These are phyloP conservation scores for Melastoma malabathricum DNA, from an alignment of 345 rosid species.

Conservation along the genomic window DNA sequence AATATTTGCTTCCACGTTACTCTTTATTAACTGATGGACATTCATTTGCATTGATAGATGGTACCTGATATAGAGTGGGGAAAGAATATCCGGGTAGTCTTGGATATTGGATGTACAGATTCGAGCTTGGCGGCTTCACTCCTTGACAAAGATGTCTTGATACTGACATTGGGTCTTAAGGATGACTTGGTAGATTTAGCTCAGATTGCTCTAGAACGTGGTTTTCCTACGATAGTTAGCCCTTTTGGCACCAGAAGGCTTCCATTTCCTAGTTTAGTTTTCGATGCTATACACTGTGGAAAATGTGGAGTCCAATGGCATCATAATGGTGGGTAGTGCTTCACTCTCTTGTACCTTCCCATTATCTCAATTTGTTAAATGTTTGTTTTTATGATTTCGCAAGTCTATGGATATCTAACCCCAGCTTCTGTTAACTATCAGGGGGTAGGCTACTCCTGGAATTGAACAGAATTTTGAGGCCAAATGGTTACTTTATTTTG, in stretches of 20 bases:
- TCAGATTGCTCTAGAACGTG: conserved; percentile 79
- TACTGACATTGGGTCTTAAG: conserved; percentile 71
- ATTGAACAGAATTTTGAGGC: conserved; percentile 87
- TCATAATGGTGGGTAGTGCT: conserved; percentile 39
- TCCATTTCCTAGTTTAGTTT: conserved; percentile 84
- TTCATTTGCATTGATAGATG: conserved; percentile 55
- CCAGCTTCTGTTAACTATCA: conserved; percentile 14
- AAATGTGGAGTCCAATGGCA: conserved; percentile 76
- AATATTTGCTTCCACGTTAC: background rate
- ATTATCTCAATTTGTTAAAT: background rate
- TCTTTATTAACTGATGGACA: conserved; percentile 11
- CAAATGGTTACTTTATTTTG: conserved; percentile 78
- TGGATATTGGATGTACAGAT: conserved; percentile 72
- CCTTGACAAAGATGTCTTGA: conserved; percentile 66
- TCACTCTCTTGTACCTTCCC: background rate
- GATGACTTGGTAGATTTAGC: conserved; percentile 88
- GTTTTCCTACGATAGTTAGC: conserved; percentile 68
- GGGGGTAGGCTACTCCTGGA: conserved; percentile 84
- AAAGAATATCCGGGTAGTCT: conserved; percentile 74
- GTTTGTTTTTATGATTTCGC: conserved; percentile 1
- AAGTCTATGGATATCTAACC: background rate
- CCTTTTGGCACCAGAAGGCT: conserved; percentile 66
- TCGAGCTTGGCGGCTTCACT: conserved; percentile 65
- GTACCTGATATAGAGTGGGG: conserved; percentile 99
- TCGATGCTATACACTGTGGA: conserved; percentile 84